Evolutionary conservation across 1,139 yeast genomes (phyloP), one percentile per base, ranked within the genome.

Genomic region (Yamadazyma mexicana): DNA sequence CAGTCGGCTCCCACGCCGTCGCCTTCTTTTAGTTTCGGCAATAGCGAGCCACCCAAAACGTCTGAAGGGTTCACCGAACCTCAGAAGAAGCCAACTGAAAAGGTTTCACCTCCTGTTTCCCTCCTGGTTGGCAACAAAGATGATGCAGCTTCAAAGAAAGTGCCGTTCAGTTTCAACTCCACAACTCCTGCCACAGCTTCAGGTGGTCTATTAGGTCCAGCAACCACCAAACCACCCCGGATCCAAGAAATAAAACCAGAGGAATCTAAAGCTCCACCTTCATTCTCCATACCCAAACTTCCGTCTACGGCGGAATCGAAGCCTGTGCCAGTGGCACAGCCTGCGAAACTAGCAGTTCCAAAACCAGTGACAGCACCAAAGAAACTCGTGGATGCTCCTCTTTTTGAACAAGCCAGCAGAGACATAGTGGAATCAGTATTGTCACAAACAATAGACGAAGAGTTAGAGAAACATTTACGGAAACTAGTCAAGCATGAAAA

Each of bases 371-470:
- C 17, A 15, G 29, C 24, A 24, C n/a, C 28, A 6, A 34, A 34
- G 12, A 11, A 34, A 7, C 31, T 28, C 31, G 14, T 41, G 17
- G 57, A 58, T 42, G 33, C 46, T 41, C 48, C 52, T 18, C 35
- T 48, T 25, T 52, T 55, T 51, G 29, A 43, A 15, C 20, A 42
- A 35, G 61, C 67, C 1, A 51, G 59, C 4, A 39, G 48, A 4
- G 49, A 49, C 10, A 41, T 73, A 3, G 52, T 63, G 11, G 54
- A 64, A 9, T 49, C 51, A 1, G 45, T 76, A 2, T 38, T 75
- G n/a, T 40, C 47, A 4, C 52, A 62, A 1, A 56, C 64, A 0
- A 61, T 75, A 2, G 45, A 58, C 4, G 44, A 53, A 10, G 74
- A 73, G 33, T 47, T 67, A 9, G 18, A 40, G 0, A 39, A 49